A percentile compares a stretch with the other conserved stretches of the same genome.
These are phyloP conservation scores for Sambucus nigra DNA, from an alignment of 129 eudicot species.

Conservation along the genomic window DNA sequence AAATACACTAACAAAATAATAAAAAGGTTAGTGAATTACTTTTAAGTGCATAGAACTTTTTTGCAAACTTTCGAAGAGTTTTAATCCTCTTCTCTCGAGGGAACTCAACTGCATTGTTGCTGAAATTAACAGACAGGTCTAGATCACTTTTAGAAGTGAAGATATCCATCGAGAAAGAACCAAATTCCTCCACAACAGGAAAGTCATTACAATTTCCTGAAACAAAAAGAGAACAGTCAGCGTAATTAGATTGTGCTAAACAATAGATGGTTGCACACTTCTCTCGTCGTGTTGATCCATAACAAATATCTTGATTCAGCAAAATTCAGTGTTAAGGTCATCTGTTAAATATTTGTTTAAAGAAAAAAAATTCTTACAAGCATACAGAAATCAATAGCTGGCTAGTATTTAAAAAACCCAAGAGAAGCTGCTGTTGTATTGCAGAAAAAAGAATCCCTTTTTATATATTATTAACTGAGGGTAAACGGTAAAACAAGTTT, in stretches of 20 bases:
- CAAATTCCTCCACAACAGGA: constrained; percentile 80
- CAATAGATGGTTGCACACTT: neutral
- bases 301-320: neutral
- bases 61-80: constrained; percentile 74
- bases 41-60: constrained; percentile 62
- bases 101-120: constrained; percentile 20
- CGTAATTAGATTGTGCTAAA: neutral
- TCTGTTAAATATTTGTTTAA: too few relatives aligned
- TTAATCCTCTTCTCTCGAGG: constrained; percentile 62
- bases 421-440: too few relatives aligned
- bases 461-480: neutral
- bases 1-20: constrained; percentile 6
- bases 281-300: too few relatives aligned
- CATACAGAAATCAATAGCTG: neutral
- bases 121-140: constrained; percentile 83
- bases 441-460: neutral
- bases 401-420: neutral
- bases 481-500: neutral
- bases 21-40: constrained; percentile 31
- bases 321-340: neutral
- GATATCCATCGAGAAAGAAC: constrained; percentile 90
- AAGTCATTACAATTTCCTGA: constrained; percentile 36
- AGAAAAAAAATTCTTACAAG: too few relatives aligned
- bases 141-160: constrained; percentile 77
- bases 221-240: neutral